These are phyloP conservation scores for Nannochloropsis salina DNA, from an alignment of 108 stramenopile species.

Conservation along the genomic window DNA sequence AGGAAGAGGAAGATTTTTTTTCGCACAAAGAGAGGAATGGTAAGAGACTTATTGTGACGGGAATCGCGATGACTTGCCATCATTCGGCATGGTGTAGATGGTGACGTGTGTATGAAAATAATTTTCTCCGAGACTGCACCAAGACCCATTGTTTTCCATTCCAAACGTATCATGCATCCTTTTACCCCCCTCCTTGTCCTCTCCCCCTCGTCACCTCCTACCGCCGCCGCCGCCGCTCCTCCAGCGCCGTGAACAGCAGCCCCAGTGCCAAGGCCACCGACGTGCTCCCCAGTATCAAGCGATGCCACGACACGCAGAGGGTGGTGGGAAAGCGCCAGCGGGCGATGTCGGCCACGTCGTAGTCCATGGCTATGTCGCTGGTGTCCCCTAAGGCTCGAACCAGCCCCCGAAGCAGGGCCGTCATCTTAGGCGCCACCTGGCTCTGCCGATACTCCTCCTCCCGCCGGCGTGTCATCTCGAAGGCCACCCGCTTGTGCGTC, in stretches of 20 bases:
- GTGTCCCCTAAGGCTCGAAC: neutral
- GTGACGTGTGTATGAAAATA: too few relatives aligned
- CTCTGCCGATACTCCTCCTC: conserved; percentile 19
- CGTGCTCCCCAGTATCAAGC: neutral
- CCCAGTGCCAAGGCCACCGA: neutral
- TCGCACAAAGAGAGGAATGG: neutral
- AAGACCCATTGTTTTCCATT: neutral
- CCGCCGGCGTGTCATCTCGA: neutral
- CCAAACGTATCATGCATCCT: neutral
- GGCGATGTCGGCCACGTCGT: neutral
- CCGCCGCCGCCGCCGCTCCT: neutral
- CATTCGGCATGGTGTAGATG: too few relatives aligned
- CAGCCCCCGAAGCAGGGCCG: neutral
- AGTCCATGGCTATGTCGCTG: conserved; percentile 1
- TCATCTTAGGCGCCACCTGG: neutral
- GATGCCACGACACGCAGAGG: neutral
- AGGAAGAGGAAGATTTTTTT: neutral
- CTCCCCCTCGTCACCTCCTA: neutral
- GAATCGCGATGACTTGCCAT: too few relatives aligned
- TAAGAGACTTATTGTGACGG: neutral
- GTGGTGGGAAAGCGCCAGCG: neutral
- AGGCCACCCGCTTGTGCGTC: neutral
- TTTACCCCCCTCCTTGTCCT: neutral
- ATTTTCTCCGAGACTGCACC: too few relatives aligned
- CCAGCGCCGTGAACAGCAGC: neutral